These are phyloP conservation scores for Dorcoceras hygrometricum DNA, from an alignment of 257 asterid genomes.

Conservation along the genomic window DNA sequence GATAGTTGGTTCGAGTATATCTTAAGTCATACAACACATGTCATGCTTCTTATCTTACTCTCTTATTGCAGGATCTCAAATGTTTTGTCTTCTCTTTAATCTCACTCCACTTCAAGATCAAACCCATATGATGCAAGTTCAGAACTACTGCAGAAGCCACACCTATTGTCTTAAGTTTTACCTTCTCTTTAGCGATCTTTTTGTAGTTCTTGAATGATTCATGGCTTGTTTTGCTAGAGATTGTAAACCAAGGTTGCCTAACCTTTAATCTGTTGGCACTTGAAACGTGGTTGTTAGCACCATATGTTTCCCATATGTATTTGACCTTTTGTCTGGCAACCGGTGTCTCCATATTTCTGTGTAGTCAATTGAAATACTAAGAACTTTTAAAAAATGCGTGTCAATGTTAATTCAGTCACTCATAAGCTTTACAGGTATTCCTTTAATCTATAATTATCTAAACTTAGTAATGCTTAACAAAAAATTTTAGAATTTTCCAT, in stretches of 20 bases:
- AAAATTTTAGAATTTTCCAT: no score
- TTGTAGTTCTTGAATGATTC: conserved; percentile 17
- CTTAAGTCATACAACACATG: neutral
- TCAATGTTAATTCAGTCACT: neutral
- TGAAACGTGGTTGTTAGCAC: neutral
- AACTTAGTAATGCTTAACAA: no score
- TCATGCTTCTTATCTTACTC: conserved; percentile 12
- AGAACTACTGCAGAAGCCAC: conserved; percentile 15
- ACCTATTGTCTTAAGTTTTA: conserved; percentile 18
- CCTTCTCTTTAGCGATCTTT: conserved; percentile 3
- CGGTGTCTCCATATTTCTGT: neutral
- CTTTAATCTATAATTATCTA: no score
- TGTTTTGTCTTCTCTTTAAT: conserved; percentile 86
- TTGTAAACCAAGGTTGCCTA: neutral
- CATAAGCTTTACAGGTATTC: neutral
- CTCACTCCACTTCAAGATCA: conserved; percentile 87
- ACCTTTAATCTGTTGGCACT: neutral
- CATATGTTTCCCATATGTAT: neutral
- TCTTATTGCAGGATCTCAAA: conserved; percentile 73
- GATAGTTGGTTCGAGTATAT: neutral
- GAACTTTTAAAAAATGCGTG: no score
- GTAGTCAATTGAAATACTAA: neutral
- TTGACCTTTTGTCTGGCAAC: neutral
- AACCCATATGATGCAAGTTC: conserved; percentile 52
- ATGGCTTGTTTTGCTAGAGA: conserved; percentile 11